Percentiles rank a stretch among this genome's conserved stretches.
These are phyloP conservation scores for Phytophthora pinifolia DNA, from an alignment of 352 stramenopile species.

Conservation along the genomic window DNA sequence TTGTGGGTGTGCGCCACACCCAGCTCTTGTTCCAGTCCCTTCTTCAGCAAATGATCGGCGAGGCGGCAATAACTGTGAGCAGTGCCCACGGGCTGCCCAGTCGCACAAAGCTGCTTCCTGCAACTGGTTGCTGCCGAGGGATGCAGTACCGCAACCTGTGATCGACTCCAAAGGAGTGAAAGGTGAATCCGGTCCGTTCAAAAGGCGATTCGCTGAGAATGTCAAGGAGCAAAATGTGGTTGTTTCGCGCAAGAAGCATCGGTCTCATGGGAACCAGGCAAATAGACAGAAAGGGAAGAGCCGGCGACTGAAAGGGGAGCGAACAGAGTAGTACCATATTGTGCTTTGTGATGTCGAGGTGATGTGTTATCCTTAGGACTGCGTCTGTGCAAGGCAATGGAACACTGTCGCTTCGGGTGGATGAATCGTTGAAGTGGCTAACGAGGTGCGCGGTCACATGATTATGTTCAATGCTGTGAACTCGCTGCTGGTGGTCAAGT, in stretches of 20 bases:
- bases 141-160: neutral
- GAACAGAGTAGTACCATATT: neutral
- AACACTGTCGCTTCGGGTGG: too few relatives aligned
- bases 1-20: conserved; percentile 4
- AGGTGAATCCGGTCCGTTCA: neutral
- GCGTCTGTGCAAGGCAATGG: too few relatives aligned
- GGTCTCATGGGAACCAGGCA: neutral
- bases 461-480: too few relatives aligned
- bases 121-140: neutral
- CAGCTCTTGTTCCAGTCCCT: conserved; percentile 34
- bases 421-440: too few relatives aligned
- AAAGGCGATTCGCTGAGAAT: neutral
- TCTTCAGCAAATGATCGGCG: conserved; percentile 33
- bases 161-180: neutral
- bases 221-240: conserved; percentile 6
- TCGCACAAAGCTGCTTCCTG: neutral
- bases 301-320: neutral
- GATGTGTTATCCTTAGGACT: too few relatives aligned
- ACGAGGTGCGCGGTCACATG: too few relatives aligned
- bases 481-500: too few relatives aligned
- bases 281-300: neutral
- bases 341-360: neutral
- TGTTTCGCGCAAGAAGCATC: conserved; percentile 2
- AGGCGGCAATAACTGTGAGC: conserved; percentile 10
- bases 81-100: conserved; percentile 1